phyloP scores from a whole-genome alignment of 2,329 filamentous ascomycete genomes.

The Colletotrichum horii region DNA sequence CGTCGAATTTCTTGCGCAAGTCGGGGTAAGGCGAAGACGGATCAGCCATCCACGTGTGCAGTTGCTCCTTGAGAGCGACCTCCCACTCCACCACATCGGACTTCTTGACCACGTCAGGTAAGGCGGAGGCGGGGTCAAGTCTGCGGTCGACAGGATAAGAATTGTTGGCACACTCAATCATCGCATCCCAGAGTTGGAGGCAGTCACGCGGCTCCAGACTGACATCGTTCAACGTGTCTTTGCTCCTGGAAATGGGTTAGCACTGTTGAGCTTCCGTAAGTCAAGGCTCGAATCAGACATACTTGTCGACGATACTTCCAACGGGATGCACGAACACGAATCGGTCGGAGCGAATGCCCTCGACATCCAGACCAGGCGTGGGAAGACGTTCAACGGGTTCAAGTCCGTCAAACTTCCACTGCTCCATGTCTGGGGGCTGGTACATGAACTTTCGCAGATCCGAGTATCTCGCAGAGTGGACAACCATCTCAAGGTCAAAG shows the following conservation, averaged over 20 bases:
- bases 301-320: slow-evolving; percentile 63
- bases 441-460: slow-evolving; percentile 80
- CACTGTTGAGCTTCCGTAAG: neutral
- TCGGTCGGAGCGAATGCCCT: slow-evolving; percentile 44
- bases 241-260: slow-evolving; percentile 38
- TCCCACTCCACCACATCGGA: slow-evolving; percentile 72
- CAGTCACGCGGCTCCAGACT: slow-evolving; percentile 76
- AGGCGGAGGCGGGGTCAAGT: slow-evolving; percentile 53
- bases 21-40: slow-evolving; percentile 43
- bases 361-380: slow-evolving; percentile 50
- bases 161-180: slow-evolving; percentile 61
- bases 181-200: slow-evolving; percentile 66
- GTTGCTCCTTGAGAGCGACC: slow-evolving; percentile 25
- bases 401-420: slow-evolving; percentile 58
- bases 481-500: slow-evolving; percentile 69
- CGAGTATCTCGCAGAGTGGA: slow-evolving; percentile 73
- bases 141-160: slow-evolving; percentile 67
- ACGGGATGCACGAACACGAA: slow-evolving; percentile 72
- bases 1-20: slow-evolving; percentile 50
- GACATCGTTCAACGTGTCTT: slow-evolving; percentile 71
- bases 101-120: slow-evolving; percentile 65
- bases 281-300: slow-evolving; percentile 9
- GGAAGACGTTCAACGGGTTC: slow-evolving; percentile 43
- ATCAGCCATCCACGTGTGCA: slow-evolving; percentile 66
- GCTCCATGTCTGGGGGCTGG: slow-evolving; percentile 38